Conservation (phyloP, 2,329 filamentous ascomycete genomes). For the Tolypocladium nubicola region DNA sequence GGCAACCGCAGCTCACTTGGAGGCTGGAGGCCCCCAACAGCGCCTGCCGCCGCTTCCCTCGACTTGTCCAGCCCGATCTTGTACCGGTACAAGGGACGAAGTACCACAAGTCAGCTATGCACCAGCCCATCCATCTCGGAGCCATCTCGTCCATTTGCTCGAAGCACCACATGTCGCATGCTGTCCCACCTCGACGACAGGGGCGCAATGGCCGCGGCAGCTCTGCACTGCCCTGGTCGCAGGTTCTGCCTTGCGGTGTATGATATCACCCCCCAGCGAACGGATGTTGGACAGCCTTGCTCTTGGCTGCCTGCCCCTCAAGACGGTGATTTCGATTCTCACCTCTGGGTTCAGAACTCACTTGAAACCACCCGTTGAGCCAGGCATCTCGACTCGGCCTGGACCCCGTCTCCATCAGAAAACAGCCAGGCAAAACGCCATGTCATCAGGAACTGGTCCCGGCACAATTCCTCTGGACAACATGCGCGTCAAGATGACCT, state of each 20-base stretch:
- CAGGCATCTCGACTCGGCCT: background rate
- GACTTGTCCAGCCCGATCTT: too few species aligned
- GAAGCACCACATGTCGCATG: too few species aligned
- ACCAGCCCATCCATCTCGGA: too few species aligned
- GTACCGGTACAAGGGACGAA: too few species aligned
- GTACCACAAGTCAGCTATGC: too few species aligned
- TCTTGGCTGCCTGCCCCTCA: background rate
- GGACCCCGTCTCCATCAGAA: background rate
- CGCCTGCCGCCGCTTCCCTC: too few species aligned
- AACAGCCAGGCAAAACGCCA: background rate
- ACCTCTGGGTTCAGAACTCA: background rate
- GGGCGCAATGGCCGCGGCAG: too few species aligned
- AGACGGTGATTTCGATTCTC: too few species aligned
- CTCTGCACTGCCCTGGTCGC: background rate
- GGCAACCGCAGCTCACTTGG: too few species aligned
- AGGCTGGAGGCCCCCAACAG: too few species aligned
- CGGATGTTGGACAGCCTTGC: background rate
- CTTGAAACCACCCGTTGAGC: background rate
- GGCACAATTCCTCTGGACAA: background rate
- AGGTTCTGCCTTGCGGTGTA: background rate
- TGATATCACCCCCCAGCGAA: background rate
- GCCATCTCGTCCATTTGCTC: too few species aligned
- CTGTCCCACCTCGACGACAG: too few species aligned
- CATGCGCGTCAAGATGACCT: background rate
- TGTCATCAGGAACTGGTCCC: background rate